phyloP scores from a whole-genome alignment of 164 flowering plant genomes.

The Vitis rotundifolia region DNA sequence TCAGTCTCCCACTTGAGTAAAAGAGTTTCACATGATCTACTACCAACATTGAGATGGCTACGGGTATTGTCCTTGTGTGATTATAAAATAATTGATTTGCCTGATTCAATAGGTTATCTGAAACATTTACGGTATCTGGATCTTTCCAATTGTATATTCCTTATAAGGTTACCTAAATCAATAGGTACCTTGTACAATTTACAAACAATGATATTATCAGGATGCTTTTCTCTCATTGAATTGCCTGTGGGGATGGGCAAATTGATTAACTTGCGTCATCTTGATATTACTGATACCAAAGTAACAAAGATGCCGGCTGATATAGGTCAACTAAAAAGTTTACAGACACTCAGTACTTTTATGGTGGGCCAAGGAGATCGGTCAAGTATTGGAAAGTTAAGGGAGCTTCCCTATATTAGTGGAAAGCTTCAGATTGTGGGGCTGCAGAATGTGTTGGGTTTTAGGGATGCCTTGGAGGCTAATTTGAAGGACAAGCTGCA shows the following conservation, averaged over 20 bases:
- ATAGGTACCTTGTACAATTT: background rate
- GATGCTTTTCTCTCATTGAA: background rate
- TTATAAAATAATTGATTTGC: slow-evolving; percentile 6
- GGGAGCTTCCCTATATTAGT: background rate
- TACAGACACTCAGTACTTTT: slow-evolving; percentile 5
- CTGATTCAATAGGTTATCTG: slow-evolving; percentile 22
- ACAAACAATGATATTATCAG: background rate
- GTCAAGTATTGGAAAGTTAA: slow-evolving; percentile 4
- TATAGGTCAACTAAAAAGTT: slow-evolving; percentile 13
- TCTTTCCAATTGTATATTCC: slow-evolving; percentile 17
- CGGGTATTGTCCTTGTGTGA: slow-evolving; percentile 21
- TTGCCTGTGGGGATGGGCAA: slow-evolving; percentile 21
- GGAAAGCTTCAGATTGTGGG: slow-evolving; percentile 6
- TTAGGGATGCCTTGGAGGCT: slow-evolving; percentile 16
- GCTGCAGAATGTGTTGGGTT: slow-evolving; percentile 14
- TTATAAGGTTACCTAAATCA: slow-evolving; percentile 3
- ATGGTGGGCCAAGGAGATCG: background rate
- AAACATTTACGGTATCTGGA: slow-evolving; percentile 31
- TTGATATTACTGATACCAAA: slow-evolving; percentile 5
- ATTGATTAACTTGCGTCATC: slow-evolving; percentile 23
- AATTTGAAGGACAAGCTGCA: slow-evolving; percentile 12
- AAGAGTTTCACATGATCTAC: slow-evolving; percentile 3
- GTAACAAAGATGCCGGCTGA: slow-evolving; percentile 13
- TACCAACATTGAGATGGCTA: slow-evolving; percentile 17
- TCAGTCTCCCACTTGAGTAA: background rate